phyloP scores from a whole-genome alignment of 306 rosid species.

The Vigna mungo region DNA sequence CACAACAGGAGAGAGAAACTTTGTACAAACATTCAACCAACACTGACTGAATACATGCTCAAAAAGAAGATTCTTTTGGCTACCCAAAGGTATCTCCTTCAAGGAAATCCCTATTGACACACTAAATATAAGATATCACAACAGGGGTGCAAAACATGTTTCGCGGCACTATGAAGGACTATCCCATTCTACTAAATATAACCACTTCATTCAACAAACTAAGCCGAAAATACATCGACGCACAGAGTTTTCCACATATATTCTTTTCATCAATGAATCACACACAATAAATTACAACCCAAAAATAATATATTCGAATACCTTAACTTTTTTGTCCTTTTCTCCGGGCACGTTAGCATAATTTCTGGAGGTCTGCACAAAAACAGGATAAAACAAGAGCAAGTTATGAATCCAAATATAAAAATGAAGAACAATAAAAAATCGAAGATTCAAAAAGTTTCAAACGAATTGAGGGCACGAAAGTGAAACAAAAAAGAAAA shows the following conservation, averaged over 20 bases:
- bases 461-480: background rate
- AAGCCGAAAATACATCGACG: background rate
- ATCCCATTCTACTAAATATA: background rate
- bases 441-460: background rate
- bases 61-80: background rate
- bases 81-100: background rate
- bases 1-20: background rate
- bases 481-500: background rate
- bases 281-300: slow-evolving; percentile 17
- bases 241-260: background rate
- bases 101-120: background rate
- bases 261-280: background rate
- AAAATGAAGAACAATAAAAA: slow-evolving; percentile 2
- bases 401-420: slow-evolving; percentile 27
- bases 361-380: slow-evolving; percentile 72
- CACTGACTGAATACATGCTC: background rate
- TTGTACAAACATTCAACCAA: slow-evolving; percentile 11
- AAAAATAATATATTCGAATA: slow-evolving; percentile 41
- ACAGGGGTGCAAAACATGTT: background rate
- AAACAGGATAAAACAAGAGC: slow-evolving; percentile 27
- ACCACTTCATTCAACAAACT: background rate
- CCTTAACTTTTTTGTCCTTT: slow-evolving; percentile 71
- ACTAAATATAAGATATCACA: background rate
- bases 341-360: slow-evolving; percentile 62
- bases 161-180: background rate